Evolutionary conservation across 2,329 filamentous ascomycete species (phyloP).

Genomic region (Pleoardoris graminearum): DNA sequence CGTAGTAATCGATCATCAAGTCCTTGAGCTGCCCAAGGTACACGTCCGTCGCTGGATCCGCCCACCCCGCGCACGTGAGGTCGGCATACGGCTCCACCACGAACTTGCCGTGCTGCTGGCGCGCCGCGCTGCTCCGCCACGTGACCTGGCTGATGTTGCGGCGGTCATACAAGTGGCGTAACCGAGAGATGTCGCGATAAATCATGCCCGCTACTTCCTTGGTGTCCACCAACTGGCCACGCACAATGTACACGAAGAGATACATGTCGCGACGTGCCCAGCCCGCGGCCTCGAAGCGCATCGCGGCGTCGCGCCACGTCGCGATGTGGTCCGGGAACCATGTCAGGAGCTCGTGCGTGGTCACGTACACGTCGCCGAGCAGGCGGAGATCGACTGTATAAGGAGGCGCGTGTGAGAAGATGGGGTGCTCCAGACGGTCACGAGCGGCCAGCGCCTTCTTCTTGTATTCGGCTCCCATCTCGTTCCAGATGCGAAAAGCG

Average conservation of each 20-base stretch:
- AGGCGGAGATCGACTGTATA: not conserved
- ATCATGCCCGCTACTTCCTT: not conserved
- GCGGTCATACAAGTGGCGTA: not conserved
- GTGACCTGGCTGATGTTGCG: too few species aligned
- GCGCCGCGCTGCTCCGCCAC: too few species aligned
- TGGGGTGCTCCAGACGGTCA: too few species aligned
- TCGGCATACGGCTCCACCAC: not conserved
- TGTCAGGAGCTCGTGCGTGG: not conserved
- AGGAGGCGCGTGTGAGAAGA: not conserved
- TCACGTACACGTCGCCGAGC: not conserved
- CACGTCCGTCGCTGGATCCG: not conserved
- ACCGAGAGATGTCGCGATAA: not conserved
- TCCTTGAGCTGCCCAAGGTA: not conserved
- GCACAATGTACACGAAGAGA: not conserved
- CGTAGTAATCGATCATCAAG: conserved; percentile 1
- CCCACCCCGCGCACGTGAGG: not conserved
- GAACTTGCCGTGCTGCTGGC: too few species aligned
- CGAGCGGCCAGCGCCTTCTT: too few species aligned
- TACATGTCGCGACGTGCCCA: not conserved
- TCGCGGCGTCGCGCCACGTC: not conserved
- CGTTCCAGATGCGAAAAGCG: not conserved
- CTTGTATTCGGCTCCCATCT: too few species aligned
- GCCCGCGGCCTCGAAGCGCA: not conserved
- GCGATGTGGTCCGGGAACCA: not conserved
- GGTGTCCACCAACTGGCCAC: not conserved